Conservation (phyloP, 345 rosid genomes). For the Rhodomyrtus tomentosa region DNA sequence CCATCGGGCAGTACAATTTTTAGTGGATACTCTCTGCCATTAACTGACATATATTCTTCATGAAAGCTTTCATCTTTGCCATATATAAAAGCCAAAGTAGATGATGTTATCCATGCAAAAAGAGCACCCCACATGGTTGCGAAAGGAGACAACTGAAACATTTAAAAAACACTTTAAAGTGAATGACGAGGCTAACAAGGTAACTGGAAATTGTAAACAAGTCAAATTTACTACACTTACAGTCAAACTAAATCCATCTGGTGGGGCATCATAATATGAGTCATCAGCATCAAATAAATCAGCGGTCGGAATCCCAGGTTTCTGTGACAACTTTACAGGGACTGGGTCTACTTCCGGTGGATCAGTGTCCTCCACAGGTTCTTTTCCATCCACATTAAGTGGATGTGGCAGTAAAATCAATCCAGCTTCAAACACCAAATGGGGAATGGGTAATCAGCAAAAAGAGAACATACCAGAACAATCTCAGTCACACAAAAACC, state of each 20-base stretch:
- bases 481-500: no score
- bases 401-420: conserved; percentile 45
- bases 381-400: conserved; percentile 23
- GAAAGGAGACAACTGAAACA: conserved; percentile 62
- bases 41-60: conserved; percentile 54
- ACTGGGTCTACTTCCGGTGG: conserved; percentile 25
- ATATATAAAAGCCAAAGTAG: conserved; percentile 77
- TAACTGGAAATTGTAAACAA: not conserved
- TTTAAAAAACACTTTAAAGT: not conserved
- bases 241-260: conserved; percentile 63
- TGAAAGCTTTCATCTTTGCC: conserved; percentile 65
- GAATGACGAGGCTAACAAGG: not conserved
- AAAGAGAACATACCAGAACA: not conserved
- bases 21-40: conserved; percentile 57
- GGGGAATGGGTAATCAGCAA: not conserved
- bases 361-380: conserved; percentile 10
- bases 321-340: conserved; percentile 53
- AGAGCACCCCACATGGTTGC: conserved; percentile 84
- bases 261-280: conserved; percentile 78
- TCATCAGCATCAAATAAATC: conserved; percentile 64
- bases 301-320: conserved; percentile 41
- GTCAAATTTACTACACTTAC: conserved; percentile 29
- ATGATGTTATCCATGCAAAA: conserved; percentile 86
- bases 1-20: conserved; percentile 47
- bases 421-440: conserved; percentile 58